Base-by-base conservation (phyloP, 352 stramenopile genomes). In the Thalassiosira allenii region DNA sequence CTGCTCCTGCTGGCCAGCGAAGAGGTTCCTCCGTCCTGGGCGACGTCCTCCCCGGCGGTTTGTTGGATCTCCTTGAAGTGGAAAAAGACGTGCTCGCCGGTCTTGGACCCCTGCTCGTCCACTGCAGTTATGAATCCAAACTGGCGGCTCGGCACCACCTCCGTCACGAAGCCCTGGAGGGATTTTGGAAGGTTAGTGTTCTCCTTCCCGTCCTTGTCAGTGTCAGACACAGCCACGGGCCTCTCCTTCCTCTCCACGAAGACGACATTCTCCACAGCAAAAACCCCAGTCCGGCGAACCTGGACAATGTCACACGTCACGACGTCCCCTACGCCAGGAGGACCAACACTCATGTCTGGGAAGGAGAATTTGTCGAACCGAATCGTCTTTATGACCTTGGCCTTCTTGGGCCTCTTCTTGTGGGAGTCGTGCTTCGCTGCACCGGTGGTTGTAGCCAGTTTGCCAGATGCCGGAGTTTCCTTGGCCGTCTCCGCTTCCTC, bases 111-210 rank as follows among this genome's bases (percentile, higher is more conserved):
- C 49, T 83, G 75, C 14, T 88, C 81, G 62, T 92, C 84, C 14
- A 91, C 44, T 17, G 86, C 75, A 58, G 82, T 79, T 34, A 93
- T 91, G 32, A 93, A 93, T 29, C 88, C 88, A 77, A 93, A 91
- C 33, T 91, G 78, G 34, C 88, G 65, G 33, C 53, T 79, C 2
- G 64, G 33, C 22, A 90, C 76, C 34, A 92, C 75, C 63, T 91
- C 84, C 20, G 86, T 81, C 8, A 93, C 81, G 69, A 91, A 58
- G n/a, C 88, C 88, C 54, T 79, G 25, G 33, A 84, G 72, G 65
- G 23, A 23, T 20, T 71, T 71, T n/a, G n/a, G n/a, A n/a, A n/a
- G n/a, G 49, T 32, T 73, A 47, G n/a, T 29, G 29, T 73, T 25
- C 29, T 1, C 25, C 64, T 47, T 40, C 59, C 29, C 53, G 17